Evolutionary conservation across 805 yeast species (phyloP), one percentile per base, ranked within the genome.

Genomic region (Kuraishia hungarica): DNA sequence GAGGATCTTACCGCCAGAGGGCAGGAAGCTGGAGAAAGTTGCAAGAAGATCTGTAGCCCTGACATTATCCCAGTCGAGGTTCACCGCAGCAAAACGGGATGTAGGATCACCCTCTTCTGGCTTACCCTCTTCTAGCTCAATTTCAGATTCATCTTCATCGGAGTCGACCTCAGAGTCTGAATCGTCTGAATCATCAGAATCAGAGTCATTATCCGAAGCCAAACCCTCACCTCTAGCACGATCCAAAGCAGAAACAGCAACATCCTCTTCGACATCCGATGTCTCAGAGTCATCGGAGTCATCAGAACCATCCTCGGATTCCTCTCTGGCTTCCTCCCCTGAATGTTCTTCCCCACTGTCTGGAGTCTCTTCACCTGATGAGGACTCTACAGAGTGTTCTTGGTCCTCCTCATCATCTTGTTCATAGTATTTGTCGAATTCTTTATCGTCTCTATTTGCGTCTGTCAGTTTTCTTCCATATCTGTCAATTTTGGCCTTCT

Each of bases 41-140:
- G 96, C 96, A 86, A 89, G 81, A 59, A 93, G 73, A 67, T 94
- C 98, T 2, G 82, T 81, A 0, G 98, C 87, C 51, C 82, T 80
- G n/a, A 94, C 78, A 64, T 94, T 88, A 63, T 94, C 99, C 99
- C 99, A 94, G 67, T 94, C 99, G 80, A 94, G 75, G 65, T 94
- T 94, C 29, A 94, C 98, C 1, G 86, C 97, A 0, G 99, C 99
- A 64, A 94, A 76, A 5, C 88, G 75, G 39, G 73, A 74, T 1
- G 96, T 77, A 29, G 97, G 96, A 1, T 93, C 97, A 51, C 97
- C 96, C 53, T 83, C 86, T 52, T 88, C 91, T n/a, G 94, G 87
- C 54, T 81, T 78, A 10, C 72, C 73, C 28, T 75, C 77, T 60
- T 81, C 87, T 11, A 76, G 61, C 59, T 83, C 87, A 23, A 79